A percentile compares a stretch with the other conserved stretches of the same genome.
Conservation (phyloP, 306 rosid genomes). For the peach (Prunus persica) region DNA sequence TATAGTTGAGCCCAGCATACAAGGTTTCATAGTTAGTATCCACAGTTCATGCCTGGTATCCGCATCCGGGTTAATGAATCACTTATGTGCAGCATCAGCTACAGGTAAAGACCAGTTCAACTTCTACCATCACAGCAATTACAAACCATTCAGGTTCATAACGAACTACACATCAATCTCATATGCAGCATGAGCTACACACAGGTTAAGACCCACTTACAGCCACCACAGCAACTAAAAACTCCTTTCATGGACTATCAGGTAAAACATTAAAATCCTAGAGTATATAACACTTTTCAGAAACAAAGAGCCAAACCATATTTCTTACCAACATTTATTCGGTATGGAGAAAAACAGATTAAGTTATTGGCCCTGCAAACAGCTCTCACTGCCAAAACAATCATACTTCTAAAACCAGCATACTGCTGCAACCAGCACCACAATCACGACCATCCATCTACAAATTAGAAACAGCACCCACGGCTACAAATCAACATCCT, state of each 20-base stretch:
- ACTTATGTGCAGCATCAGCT: slow-evolving; percentile 37
- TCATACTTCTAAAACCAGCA: slow-evolving; percentile 66
- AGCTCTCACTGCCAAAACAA: slow-evolving; percentile 61
- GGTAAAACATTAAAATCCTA: slow-evolving; percentile 41
- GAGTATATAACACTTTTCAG: slow-evolving; percentile 25
- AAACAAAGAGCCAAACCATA: slow-evolving; percentile 39
- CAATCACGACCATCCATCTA: slow-evolving; percentile 67
- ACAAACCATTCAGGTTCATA: slow-evolving; percentile 32
- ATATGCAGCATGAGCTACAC: slow-evolving; percentile 46
- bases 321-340: slow-evolving; percentile 56
- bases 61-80: slow-evolving; percentile 37
- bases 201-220: slow-evolving; percentile 36
- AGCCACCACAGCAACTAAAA: slow-evolving; percentile 46
- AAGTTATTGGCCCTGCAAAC: slow-evolving; percentile 54
- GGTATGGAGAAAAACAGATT: slow-evolving; percentile 42
- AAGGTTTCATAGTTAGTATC: slow-evolving; percentile 33
- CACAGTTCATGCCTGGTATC: slow-evolving; percentile 34
- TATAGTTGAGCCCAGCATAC: slow-evolving; percentile 31
- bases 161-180: neutral
- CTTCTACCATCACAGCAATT: slow-evolving; percentile 46
- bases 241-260: slow-evolving; percentile 29
- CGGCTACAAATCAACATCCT: slow-evolving; percentile 59
- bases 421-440: slow-evolving; percentile 70
- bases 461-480: slow-evolving; percentile 63
- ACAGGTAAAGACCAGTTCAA: slow-evolving; percentile 44